These are phyloP conservation scores for Spathaspora hagerdaliae DNA, from an alignment of 805 yeast genomes.

Conservation along the genomic window DNA sequence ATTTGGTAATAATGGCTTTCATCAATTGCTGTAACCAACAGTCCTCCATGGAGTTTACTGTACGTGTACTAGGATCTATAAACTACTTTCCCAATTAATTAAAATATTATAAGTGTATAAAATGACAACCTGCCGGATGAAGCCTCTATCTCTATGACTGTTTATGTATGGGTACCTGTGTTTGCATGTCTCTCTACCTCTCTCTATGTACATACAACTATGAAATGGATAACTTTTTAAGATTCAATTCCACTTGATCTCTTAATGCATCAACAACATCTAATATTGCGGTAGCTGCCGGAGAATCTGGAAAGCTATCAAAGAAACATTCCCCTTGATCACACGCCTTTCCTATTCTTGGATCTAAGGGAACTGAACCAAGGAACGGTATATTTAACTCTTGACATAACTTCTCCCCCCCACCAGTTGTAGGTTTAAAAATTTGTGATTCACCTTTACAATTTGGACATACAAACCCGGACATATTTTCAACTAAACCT, in stretches of 20 bases:
- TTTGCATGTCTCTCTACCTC: background rate
- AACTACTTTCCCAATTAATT: background rate
- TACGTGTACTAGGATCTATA: too few species aligned
- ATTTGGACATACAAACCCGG: constrained; percentile 95
- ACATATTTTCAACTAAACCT: constrained; percentile 96
- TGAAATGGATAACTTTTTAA: constrained; percentile 2
- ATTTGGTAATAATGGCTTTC: too few species aligned
- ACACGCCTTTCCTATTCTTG: constrained; percentile 85
- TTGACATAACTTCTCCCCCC: constrained; percentile 79
- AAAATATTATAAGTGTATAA: too few species aligned
- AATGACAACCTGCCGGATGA: too few species aligned
- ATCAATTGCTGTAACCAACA: too few species aligned
- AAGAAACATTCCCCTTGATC: constrained; percentile 83
- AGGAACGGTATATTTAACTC: constrained; percentile 76
- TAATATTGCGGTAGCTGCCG: constrained; percentile 82
- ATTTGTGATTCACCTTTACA: constrained; percentile 89
- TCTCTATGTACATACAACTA: background rate
- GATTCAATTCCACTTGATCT: constrained; percentile 43
- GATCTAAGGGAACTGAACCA: constrained; percentile 94
- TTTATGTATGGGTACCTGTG: too few species aligned
- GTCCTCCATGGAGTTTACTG: background rate
- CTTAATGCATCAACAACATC: constrained; percentile 74
- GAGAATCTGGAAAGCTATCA: constrained; percentile 84
- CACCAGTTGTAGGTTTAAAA: constrained; percentile 95
- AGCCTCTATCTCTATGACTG: too few species aligned